phyloP scores from a whole-genome alignment of 306 rosid species.

The Carpinus viminea region DNA sequence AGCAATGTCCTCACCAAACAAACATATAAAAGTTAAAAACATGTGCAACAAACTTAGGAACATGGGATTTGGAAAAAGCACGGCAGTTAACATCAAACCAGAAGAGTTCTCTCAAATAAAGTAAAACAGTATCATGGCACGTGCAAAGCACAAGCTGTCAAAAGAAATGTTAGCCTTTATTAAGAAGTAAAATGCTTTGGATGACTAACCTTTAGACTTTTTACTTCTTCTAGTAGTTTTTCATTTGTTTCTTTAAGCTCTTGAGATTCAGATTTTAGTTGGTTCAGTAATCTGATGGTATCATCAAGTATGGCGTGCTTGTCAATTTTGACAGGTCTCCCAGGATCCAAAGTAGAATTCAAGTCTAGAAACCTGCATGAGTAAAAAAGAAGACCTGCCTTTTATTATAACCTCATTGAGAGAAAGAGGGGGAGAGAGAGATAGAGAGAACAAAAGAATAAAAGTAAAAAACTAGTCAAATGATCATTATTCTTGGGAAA shows the following conservation, averaged over 20 bases:
- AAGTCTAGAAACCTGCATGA: conserved; percentile 69
- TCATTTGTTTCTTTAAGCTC: conserved; percentile 75
- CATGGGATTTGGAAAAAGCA: not conserved
- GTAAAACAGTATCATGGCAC: not conserved
- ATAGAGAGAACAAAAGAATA: not conserved
- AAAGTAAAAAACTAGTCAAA: not conserved
- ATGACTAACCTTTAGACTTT: conserved; percentile 65
- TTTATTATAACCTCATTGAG: not conserved
- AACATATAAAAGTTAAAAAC: not conserved
- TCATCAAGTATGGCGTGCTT: conserved; percentile 83
- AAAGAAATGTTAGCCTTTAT: not conserved
- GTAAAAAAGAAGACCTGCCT: conserved; percentile 18
- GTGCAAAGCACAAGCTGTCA: not conserved
- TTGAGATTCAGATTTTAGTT: conserved; percentile 70
- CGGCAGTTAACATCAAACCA: not conserved
- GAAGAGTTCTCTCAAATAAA: not conserved
- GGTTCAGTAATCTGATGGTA: conserved; percentile 75
- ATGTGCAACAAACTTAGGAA: not conserved
- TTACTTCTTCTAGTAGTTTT: conserved; percentile 73
- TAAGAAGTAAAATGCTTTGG: not conserved
- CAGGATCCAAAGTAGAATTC: conserved; percentile 81
- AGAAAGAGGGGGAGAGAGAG: not conserved
- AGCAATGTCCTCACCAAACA: not conserved
- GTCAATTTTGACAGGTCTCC: conserved; percentile 68
- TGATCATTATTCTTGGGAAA: not conserved